Evolutionary conservation across 2,329 filamentous ascomycete genomes (phyloP).

Genomic region (Zasmidium angulare): DNA sequence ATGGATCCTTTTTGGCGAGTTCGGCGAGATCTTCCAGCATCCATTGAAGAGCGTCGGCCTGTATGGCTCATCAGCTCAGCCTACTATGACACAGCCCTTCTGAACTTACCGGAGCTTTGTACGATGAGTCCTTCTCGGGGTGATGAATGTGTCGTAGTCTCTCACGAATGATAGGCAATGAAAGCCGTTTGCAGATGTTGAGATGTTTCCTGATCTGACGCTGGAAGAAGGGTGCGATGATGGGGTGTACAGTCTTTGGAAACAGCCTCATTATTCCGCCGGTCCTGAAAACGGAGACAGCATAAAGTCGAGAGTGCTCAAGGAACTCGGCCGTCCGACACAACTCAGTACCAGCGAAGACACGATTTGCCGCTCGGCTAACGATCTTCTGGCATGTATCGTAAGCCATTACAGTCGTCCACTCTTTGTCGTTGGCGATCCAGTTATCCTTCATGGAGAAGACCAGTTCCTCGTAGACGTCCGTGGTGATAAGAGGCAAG

Average conservation of each 20-base stretch:
- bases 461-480: constrained; percentile 23
- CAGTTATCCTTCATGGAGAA: constrained; percentile 18
- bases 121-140: constrained; percentile 7
- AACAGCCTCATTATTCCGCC: constrained; percentile 20
- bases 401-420: constrained; percentile 17
- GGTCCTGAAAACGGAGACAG: constrained; percentile 19
- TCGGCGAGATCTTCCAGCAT: constrained; percentile 19
- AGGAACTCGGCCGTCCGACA: constrained; percentile 21
- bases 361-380: constrained; percentile 24
- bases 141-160: constrained; percentile 13
- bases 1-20: constrained; percentile 15
- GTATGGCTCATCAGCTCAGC: neutral
- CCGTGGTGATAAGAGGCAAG: constrained; percentile 21
- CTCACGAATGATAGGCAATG: constrained; percentile 15
- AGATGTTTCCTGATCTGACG: constrained; percentile 13
- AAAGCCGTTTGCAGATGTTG: constrained; percentile 13
- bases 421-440: constrained; percentile 6
- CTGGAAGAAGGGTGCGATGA: constrained; percentile 16
- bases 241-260: constrained; percentile 16
- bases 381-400: constrained; percentile 24
- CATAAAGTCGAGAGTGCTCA: constrained; percentile 20
- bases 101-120: constrained; percentile 5
- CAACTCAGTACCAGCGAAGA: constrained; percentile 22
- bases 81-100: neutral
- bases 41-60: constrained; percentile 27